A percentile compares a stretch with the other conserved stretches of the same genome.
Evolutionary conservation across 2,329 filamentous ascomycete genomes (phyloP).

Genomic region (Diplocarpon mali): DNA sequence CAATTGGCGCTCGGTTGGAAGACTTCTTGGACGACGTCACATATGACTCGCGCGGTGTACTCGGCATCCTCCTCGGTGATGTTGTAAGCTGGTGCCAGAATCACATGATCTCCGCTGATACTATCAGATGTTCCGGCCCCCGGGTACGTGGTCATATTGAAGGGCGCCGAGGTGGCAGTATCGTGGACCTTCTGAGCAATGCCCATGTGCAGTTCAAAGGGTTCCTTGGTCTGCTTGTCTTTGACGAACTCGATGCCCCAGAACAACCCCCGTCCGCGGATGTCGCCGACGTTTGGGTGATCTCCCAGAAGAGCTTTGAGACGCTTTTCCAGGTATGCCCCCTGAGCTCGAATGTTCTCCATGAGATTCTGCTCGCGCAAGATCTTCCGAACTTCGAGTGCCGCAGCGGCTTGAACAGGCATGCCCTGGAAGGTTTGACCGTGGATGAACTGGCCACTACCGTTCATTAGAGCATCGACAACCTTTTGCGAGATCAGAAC

Average conservation of each 20-base stretch:
- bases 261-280: slow-evolving; percentile 49
- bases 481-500: slow-evolving; percentile 44
- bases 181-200: slow-evolving; percentile 41
- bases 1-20: slow-evolving; percentile 11
- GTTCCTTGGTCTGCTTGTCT: slow-evolving; percentile 37
- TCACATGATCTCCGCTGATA: slow-evolving; percentile 47
- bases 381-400: slow-evolving; percentile 50
- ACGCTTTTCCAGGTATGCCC: slow-evolving; percentile 34
- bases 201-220: slow-evolving; percentile 33
- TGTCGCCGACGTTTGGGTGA: slow-evolving; percentile 44
- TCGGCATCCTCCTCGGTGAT: slow-evolving; percentile 42
- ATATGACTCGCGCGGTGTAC: slow-evolving; percentile 36
- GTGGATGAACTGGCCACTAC: slow-evolving; percentile 25
- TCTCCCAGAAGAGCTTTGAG: slow-evolving; percentile 33
- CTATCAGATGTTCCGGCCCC: slow-evolving; percentile 46
- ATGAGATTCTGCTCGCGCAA: slow-evolving; percentile 47
- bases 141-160: slow-evolving; percentile 48
- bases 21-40: slow-evolving; percentile 17
- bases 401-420: slow-evolving; percentile 47
- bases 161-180: slow-evolving; percentile 28
- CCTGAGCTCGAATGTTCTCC: slow-evolving; percentile 44
- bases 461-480: slow-evolving; percentile 29
- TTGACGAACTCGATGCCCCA: slow-evolving; percentile 45
- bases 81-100: slow-evolving; percentile 51
- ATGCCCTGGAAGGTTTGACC: slow-evolving; percentile 48